phyloP scores from a whole-genome alignment of 805 yeast genomes.

The Nakazawaea wyomingensis region DNA sequence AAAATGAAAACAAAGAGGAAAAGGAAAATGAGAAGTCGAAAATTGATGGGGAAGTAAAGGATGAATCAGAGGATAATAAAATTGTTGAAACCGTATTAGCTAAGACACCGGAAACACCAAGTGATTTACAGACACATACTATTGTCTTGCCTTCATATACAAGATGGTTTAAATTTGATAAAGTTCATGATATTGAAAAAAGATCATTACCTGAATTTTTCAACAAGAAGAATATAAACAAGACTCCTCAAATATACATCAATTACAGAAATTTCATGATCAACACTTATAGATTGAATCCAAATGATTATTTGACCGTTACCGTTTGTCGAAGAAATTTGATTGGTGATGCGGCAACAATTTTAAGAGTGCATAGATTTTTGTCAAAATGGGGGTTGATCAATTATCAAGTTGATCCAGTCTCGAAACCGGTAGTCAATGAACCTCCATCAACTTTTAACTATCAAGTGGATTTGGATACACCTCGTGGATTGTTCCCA shows the following conservation, averaged over 20 bases:
- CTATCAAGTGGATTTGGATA: constrained; percentile 72
- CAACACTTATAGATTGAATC: constrained; percentile 81
- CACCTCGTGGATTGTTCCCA: constrained; percentile 90
- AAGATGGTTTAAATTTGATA: constrained; percentile 74
- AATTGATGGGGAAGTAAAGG: constrained; percentile 13
- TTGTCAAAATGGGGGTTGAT: constrained; percentile 90
- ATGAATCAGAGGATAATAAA: not conserved
- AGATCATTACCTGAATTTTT: constrained; percentile 88
- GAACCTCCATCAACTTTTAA: constrained; percentile 76
- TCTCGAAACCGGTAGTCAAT: constrained; percentile 58
- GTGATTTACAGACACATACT: constrained; percentile 64
- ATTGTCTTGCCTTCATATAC: constrained; percentile 85
- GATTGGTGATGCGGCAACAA: constrained; percentile 87
- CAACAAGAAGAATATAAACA: constrained; percentile 52
- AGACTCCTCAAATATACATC: constrained; percentile 76
- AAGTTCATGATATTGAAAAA: constrained; percentile 71
- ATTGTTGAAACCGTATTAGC: not conserved
- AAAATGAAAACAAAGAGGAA: no score
- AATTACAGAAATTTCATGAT: constrained; percentile 86
- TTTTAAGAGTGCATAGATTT: constrained; percentile 79
- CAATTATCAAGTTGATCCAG: constrained; percentile 86
- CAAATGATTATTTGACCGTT: constrained; percentile 81
- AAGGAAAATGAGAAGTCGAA: constrained; percentile 4
- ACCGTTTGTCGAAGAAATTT: constrained; percentile 89
- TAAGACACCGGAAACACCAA: constrained; percentile 13